Evolutionary conservation across 2,329 filamentous ascomycete species (phyloP).

Genomic region (Apiospora rasikravindrae): DNA sequence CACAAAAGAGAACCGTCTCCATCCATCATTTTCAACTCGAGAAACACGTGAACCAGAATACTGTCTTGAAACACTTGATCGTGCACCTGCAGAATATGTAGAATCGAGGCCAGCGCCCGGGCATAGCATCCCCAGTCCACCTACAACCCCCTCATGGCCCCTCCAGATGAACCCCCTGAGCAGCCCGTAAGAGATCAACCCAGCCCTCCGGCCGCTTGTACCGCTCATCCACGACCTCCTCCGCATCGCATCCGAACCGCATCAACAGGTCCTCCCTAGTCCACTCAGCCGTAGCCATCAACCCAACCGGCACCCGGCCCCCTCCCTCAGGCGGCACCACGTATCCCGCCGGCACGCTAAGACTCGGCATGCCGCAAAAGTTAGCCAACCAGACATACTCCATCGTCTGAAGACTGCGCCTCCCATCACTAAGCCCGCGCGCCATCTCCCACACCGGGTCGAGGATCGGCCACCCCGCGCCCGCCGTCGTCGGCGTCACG

Average conservation of each 20-base stretch:
- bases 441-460: conserved; percentile 39
- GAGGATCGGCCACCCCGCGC: conserved; percentile 51
- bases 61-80: not conserved
- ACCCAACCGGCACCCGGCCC: conserved; percentile 52
- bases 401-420: conserved; percentile 53
- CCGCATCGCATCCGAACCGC: conserved; percentile 53
- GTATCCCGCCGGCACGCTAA: conserved; percentile 53
- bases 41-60: not conserved
- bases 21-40: not conserved
- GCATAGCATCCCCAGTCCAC: not conserved
- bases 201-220: not conserved
- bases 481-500: conserved; percentile 69
- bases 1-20: too few species aligned
- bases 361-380: conserved; percentile 53
- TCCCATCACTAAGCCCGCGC: conserved; percentile 52
- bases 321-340: conserved; percentile 40
- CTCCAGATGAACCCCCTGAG: too few species aligned
- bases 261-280: conserved; percentile 55
- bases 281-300: conserved; percentile 64
- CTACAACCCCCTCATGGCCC: too few species aligned
- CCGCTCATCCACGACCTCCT: conserved; percentile 31
- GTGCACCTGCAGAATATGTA: not conserved
- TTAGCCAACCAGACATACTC: conserved; percentile 58
- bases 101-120: too few species aligned
- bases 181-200: not conserved